Base-by-base conservation (phyloP, 176 grass and related monocot genomes). In the Phyllostachys edulis region DNA sequence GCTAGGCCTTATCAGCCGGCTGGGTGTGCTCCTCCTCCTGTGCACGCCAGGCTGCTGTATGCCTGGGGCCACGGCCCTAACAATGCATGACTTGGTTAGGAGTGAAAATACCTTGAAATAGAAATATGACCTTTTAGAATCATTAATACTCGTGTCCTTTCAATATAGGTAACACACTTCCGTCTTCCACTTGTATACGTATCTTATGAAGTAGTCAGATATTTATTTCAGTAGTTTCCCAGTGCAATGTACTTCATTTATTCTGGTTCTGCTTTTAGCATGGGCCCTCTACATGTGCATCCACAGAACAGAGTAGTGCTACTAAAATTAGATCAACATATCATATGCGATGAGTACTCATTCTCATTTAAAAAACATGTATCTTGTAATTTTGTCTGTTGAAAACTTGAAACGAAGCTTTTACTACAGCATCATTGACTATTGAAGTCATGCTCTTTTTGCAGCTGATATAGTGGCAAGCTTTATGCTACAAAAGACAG, bases 401-500 rank as follows among this genome's bases (percentile, higher is more conserved):
- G 73, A 60, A 7, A 42, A 81, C 15, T 24, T 77, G 14, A 77
- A 45, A 67, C 44, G 41, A 46, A 69, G 17, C 54, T 78, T 85
- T 56, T n/a, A 69, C 24, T 11, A 24, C 9, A 51, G 46, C 0
- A n/a, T 40, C 67, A 34, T 70, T 77, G 26, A 42, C 42, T 46
- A 60, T 17, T 78, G n/a, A 65, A 84, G 8, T 59, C 40, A 41
- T 63, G 16, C 64, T 84, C 21, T 81, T 55, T 83, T 82, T 83
- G 68, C 92, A 94, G 95, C 92, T 87, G 88, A 87, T 85, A 86
- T 97, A 86, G 66, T 93, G 40, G 95, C 95, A 54, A 94, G 90
- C 68, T 97, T 94, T 80, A 84, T 88, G 80, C 87, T 97, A 69
- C 88, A 79, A 27, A 97, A 89, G 88, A 87, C 92, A 49, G 80